Evolutionary conservation across 1,284 basidiomycete genomes (phyloP).

Genomic region (Ceratobasidium sp.): DNA sequence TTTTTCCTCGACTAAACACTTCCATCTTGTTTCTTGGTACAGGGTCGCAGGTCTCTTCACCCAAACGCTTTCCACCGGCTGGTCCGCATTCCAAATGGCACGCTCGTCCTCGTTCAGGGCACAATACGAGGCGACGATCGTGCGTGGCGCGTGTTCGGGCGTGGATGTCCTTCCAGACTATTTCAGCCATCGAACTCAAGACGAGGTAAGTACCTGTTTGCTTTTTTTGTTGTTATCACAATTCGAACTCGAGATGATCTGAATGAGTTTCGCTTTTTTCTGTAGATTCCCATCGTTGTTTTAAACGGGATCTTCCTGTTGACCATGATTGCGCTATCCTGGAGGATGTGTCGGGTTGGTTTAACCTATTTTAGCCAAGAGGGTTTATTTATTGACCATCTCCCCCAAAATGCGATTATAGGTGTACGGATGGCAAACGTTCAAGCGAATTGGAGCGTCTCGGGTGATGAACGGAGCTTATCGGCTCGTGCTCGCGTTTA

Average conservation of each 20-base stretch:
- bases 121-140: slow-evolving; percentile 70
- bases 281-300: slow-evolving; percentile 73
- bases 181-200: slow-evolving; percentile 53
- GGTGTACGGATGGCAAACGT: slow-evolving; percentile 86
- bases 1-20: too few species aligned
- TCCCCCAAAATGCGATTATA: slow-evolving; percentile 53
- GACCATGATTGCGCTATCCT: slow-evolving; percentile 75
- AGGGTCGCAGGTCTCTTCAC: slow-evolving; percentile 72
- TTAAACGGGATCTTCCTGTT: slow-evolving; percentile 74
- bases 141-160: slow-evolving; percentile 71
- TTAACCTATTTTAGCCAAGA: not conserved
- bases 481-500: slow-evolving; percentile 73
- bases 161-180: slow-evolving; percentile 63
- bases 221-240: too few species aligned
- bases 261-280: slow-evolving; percentile 53
- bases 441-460: slow-evolving; percentile 86
- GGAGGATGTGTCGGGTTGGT: slow-evolving; percentile 78
- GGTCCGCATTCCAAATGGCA: slow-evolving; percentile 76
- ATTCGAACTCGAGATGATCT: slow-evolving; percentile 14
- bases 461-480: slow-evolving; percentile 79
- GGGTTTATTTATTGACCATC: too few species aligned
- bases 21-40: too few species aligned
- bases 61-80: slow-evolving; percentile 77
- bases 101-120: slow-evolving; percentile 70
- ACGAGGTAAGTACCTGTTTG: slow-evolving; percentile 53